A percentile compares a stretch with the other conserved stretches of the same genome.
Conservation (phyloP, 1,139 yeast species). For the Taphrina wiesneri region DNA sequence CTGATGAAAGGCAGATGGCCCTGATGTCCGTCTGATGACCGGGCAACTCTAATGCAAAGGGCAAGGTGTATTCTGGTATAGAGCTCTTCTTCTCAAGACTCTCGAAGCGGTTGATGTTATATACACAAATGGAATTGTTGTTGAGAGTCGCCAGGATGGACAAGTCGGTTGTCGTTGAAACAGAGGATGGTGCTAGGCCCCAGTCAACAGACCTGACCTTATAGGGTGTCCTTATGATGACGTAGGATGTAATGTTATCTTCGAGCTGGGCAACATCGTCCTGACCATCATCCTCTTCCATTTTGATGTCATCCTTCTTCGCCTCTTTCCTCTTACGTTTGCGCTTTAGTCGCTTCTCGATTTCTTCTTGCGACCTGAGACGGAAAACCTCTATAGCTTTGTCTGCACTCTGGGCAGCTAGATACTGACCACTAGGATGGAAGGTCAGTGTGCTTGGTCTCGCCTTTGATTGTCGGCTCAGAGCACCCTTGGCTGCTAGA, state of each 20-base stretch:
- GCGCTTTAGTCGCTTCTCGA: constrained; percentile 71
- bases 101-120: constrained; percentile 57
- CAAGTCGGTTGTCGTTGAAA: constrained; percentile 46
- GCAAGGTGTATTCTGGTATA: constrained; percentile 55
- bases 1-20: constrained; percentile 77
- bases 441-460: constrained; percentile 68
- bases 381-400: constrained; percentile 80
- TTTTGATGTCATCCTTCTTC: constrained; percentile 56
- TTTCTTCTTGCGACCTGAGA: constrained; percentile 73
- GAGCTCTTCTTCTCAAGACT: constrained; percentile 50
- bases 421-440: constrained; percentile 51
- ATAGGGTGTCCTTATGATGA: constrained; percentile 45
- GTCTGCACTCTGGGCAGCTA: constrained; percentile 75
- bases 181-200: constrained; percentile 37
- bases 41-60: constrained; percentile 63
- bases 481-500: constrained; percentile 61
- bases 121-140: constrained; percentile 74
- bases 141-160: constrained; percentile 65
- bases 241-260: constrained; percentile 44
- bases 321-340: constrained; percentile 76
- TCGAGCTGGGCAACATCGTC: constrained; percentile 51
- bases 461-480: constrained; percentile 77
- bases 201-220: constrained; percentile 47
- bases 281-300: constrained; percentile 56
- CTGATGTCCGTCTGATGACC: constrained; percentile 93